Evolutionary conservation across 768 basidiomycete genomes (phyloP).

Genomic region (Boletus insuetus): DNA sequence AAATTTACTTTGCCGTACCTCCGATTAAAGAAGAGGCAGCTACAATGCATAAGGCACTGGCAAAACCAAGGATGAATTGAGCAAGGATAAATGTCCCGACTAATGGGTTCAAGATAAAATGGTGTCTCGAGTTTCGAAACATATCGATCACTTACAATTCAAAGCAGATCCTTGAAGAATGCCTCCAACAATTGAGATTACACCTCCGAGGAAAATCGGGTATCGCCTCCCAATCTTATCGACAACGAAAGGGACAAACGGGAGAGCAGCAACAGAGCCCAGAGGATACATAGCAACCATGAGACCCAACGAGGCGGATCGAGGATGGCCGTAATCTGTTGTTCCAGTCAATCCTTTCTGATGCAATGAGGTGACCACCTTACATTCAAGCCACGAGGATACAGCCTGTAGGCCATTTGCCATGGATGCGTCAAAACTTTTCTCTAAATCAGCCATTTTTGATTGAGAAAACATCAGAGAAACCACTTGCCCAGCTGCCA

Average conservation of each 20-base stretch:
- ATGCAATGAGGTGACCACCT: conserved; percentile 9
- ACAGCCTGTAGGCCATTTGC: conserved; percentile 63
- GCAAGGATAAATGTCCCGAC: not conserved
- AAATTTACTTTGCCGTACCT: conserved; percentile 7
- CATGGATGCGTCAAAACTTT: conserved; percentile 44
- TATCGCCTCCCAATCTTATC: conserved; percentile 9
- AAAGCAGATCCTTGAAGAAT: conserved; percentile 11
- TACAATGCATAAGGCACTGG: not conserved
- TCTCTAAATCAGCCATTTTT: not conserved
- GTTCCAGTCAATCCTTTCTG: not conserved
- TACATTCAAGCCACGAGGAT: conserved; percentile 53
- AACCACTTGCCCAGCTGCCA: conserved; percentile 3
- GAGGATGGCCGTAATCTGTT: conserved; percentile 52
- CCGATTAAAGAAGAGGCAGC: conserved; percentile 21
- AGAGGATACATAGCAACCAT: conserved; percentile 59
- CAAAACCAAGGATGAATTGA: conserved; percentile 1
- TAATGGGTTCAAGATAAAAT: not conserved
- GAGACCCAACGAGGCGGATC: conserved; percentile 52
- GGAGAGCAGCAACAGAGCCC: conserved; percentile 51
- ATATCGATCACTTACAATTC: conserved; percentile 1
- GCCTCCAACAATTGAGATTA: conserved; percentile 3
- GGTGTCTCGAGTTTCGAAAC: no score
- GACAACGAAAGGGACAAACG: conserved; percentile 26
- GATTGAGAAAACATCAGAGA: not conserved
- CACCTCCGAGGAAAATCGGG: conserved; percentile 7